Evolutionary conservation across 345 rosid species (phyloP), one percentile per base, ranked within the genome.

Genomic region (Eucalyptus marginata): DNA sequence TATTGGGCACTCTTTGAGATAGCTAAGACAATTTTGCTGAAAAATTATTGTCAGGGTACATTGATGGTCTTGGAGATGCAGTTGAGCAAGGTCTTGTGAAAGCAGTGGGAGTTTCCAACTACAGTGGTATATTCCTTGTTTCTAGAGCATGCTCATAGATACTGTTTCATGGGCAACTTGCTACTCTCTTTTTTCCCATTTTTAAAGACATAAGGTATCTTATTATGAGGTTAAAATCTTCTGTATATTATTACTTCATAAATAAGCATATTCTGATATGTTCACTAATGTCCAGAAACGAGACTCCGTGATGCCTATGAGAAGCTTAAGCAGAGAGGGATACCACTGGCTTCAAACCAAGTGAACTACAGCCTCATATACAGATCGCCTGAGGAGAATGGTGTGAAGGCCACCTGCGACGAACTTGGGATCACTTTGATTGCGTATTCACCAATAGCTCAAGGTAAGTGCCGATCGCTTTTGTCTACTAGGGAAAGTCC

Each of bases 41-140:
- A 87, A 90, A 90, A 91, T 86, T 54, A 43, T 90, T 89, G 94
- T 92, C 96, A 96, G 99, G 99, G 88, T 97, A 95, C 92, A 92
- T 96, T 71, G 99, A 97, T 92, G 99, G 99, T 91, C 99, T 97
- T 88, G 99, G 95, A 88, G 99, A 97, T 94, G 99, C 99, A 58
- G 98, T 96, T 51, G 98, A 97, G 91, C 98, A 95, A 92, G 99
- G 99, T 86, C 95, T 97, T 83, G 99, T 97, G 89, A 95, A 97
- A 93, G 99, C 99, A 90, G 99, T 97, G 76, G 99, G 99, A 88
- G 99, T 97, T 92, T 97, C 99, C 68, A 97, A 97, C 94, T 97
- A 97, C 90, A 94, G 89, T 43, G 98, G 99, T 96, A 94, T 59
- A 31, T 58, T 90, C 89, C 90, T 86, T 43, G 52, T 87, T 86